These are phyloP conservation scores for Monosporascus sp. DNA, from an alignment of 2,329 filamentous ascomycete species.

Conservation along the genomic window DNA sequence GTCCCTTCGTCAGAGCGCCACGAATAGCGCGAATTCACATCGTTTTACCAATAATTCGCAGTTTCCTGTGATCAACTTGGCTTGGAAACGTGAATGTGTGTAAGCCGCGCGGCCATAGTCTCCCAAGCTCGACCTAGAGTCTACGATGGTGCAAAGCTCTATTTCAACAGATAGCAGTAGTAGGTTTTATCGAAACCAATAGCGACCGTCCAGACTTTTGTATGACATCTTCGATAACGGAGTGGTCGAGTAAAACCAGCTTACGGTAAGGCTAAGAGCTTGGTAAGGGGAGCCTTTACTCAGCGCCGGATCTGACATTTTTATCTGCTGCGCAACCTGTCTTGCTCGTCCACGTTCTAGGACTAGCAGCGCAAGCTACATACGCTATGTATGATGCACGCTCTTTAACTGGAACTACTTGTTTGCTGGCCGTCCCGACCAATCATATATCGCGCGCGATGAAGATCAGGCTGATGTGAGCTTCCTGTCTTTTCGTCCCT, in stretches of 20 bases:
- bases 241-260: background rate
- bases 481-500: no score
- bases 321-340: background rate
- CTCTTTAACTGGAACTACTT: no score
- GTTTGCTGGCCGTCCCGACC: no score
- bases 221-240: background rate
- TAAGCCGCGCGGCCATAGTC: background rate
- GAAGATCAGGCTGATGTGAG: no score
- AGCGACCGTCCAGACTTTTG: background rate
- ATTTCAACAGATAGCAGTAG: background rate
- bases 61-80: background rate
- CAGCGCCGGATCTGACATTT: background rate
- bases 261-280: background rate
- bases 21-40: background rate
- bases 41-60: background rate
- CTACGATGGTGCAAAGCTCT: background rate
- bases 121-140: background rate
- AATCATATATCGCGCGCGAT: no score
- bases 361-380: no score
- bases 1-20: background rate
- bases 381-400: no score
- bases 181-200: background rate
- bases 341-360: no score
- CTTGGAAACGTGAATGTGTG: background rate
- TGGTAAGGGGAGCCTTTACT: background rate